Evolutionary conservation across 352 stramenopile genomes (phyloP).

Genomic region (Blastocystis sp.): DNA sequence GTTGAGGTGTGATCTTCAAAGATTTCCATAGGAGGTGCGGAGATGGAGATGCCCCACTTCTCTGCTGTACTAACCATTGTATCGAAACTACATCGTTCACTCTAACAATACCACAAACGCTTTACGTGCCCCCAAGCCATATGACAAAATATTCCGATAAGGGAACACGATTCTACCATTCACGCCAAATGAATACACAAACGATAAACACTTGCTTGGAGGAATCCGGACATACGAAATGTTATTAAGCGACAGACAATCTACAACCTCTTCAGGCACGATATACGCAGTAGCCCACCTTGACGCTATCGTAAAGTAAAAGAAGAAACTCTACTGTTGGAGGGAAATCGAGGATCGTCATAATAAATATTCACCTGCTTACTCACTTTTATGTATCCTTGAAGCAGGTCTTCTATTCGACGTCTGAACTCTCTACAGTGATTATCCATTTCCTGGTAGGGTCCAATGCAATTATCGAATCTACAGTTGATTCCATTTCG

Average conservation of each 20-base stretch:
- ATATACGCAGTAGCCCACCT: not conserved
- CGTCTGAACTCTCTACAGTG: not conserved
- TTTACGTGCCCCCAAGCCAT: not conserved
- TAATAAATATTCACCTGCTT: conserved; percentile 25
- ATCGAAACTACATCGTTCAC: not conserved
- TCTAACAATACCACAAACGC: not conserved
- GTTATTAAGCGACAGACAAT: conserved; percentile 19
- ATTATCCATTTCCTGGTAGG: conserved; percentile 19
- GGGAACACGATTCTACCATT: conserved; percentile 11
- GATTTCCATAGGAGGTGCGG: conserved; percentile 12
- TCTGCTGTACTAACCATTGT: conserved; percentile 6
- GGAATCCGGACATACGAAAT: conserved; percentile 44
- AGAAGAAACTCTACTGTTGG: not conserved
- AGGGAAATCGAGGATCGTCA: conserved; percentile 25
- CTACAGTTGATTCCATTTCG: not conserved
- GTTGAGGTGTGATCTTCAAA: not conserved
- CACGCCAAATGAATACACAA: not conserved
- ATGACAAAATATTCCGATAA: conserved; percentile 38
- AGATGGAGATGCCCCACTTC: not conserved
- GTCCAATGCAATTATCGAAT: not conserved
- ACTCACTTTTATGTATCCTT: not conserved
- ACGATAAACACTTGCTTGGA: conserved; percentile 30
- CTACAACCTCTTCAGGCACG: conserved; percentile 9
- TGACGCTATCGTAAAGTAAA: not conserved
- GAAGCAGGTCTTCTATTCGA: not conserved